Evolutionary conservation across 139 green algal species (phyloP), one percentile per base, ranked within the genome.

Genomic region (Auxenochlorella pyrenoidosa): DNA sequence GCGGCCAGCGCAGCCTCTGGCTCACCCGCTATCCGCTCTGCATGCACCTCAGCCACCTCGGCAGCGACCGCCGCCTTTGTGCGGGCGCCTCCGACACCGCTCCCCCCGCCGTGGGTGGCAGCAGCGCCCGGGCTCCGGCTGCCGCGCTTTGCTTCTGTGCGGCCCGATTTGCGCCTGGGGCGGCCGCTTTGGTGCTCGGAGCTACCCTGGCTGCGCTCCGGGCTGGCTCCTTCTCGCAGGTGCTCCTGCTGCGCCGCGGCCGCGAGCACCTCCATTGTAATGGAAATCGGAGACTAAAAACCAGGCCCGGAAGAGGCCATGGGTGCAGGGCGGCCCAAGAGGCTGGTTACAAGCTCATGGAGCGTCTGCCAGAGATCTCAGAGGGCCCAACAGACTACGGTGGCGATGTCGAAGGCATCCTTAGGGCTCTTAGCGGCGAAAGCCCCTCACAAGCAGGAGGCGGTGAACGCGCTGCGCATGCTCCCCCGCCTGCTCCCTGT

Each of bases 231-330:
- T 30, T 41, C 41, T 41, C 43, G 75, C 26, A 60, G 75, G 16
- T 44, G 70, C 70, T 76, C 70, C 70, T 76, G 70, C 34, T 71
- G n/a, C 2, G 76, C 22, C 32, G 79, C 59, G 19, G 26, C 79
- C 18, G 79, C 79, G 36, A 84, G 54, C 36, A 73, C 59, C 32
- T 84, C 60, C 40, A 86, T 79, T 40, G 16, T 34, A 12, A 58
- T n/a, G 38, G 12, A 16, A 77, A 51, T 19, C 38, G 2, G 16
- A 26, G 1, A 34, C 18, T 51, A 77, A 51, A 6, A 12, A 58
- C 8, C 6, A 12, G 12, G 47, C 47, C 6, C 47, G 47, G 47
- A 58, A 12, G 47, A 58, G 8, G 47, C 47, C 47, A 58, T 58
- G 6, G 47, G 12, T 12, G 47, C 6, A 12, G 47, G 6, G 47